Percentiles rank a stretch among this genome's conserved stretches.
phyloP scores from a whole-genome alignment of 176 grass and related monocot species.

The Thinopyrum elongatum region DNA sequence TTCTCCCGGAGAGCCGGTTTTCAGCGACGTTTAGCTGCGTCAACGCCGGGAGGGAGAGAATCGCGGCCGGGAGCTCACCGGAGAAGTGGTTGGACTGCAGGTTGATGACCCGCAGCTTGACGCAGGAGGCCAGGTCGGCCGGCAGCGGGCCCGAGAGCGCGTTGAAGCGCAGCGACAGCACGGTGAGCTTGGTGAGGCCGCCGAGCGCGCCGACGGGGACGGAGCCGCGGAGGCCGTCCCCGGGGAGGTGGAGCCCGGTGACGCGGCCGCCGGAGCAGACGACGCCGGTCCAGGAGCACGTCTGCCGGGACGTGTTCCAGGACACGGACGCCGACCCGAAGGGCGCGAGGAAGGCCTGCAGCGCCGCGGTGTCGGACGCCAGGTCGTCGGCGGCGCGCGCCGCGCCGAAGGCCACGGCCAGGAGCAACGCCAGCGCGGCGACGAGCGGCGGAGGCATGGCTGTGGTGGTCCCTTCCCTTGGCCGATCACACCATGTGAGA shows the following conservation, averaged over 20 bases:
- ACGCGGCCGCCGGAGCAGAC: slow-evolving; percentile 43
- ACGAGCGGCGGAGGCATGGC: slow-evolving; percentile 29
- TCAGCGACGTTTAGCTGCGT: slow-evolving; percentile 58
- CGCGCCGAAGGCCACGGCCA: slow-evolving; percentile 1
- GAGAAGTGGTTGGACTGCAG: slow-evolving; percentile 58
- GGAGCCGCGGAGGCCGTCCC: slow-evolving; percentile 44
- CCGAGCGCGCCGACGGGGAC: slow-evolving; percentile 49
- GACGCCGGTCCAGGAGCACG: slow-evolving; percentile 59
- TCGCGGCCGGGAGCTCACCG: slow-evolving; percentile 31
- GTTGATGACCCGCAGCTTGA: slow-evolving; percentile 47
- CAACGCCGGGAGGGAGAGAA: slow-evolving; percentile 44
- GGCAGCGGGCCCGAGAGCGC: slow-evolving; percentile 57
- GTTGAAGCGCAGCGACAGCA: slow-evolving; percentile 64
- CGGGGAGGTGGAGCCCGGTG: slow-evolving; percentile 52
- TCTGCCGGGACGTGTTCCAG: slow-evolving; percentile 34
- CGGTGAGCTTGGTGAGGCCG: slow-evolving; percentile 48
- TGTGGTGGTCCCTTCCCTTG: neutral
- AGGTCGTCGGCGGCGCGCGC: slow-evolving; percentile 33
- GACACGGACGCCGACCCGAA: slow-evolving; percentile 44
- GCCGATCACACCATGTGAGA: slow-evolving; percentile 46
- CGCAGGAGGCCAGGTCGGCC: slow-evolving; percentile 41
- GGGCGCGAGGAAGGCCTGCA: slow-evolving; percentile 55
- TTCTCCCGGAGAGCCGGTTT: slow-evolving; percentile 52
- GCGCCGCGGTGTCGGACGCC: slow-evolving; percentile 44
- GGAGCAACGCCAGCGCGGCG: slow-evolving; percentile 20